Conservation (phyloP, 106 monocot species). For the Acorus gramineus region DNA sequence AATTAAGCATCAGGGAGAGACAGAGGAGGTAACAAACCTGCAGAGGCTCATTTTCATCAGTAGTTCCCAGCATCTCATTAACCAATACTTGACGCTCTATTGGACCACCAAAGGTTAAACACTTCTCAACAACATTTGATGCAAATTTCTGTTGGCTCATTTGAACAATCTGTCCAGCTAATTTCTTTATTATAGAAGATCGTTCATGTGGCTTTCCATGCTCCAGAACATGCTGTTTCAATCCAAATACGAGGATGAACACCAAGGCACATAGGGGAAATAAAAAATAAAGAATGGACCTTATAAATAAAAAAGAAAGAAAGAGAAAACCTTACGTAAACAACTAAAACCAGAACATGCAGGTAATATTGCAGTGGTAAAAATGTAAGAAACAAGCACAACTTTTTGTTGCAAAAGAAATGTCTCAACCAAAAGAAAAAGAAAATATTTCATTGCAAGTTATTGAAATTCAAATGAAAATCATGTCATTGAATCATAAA, state of each 20-base stretch:
- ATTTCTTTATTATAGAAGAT: constrained; percentile 52
- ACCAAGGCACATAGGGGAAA: not conserved
- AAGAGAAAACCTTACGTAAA: not conserved
- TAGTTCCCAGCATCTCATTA: constrained; percentile 63
- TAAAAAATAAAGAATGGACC: not conserved
- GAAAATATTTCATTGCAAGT: too few species aligned
- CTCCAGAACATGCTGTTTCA: constrained; percentile 54
- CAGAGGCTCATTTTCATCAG: constrained; percentile 83
- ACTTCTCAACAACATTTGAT: constrained; percentile 73
- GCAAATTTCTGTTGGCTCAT: constrained; percentile 85
- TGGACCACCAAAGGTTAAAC: constrained; percentile 46
- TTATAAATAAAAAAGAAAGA: not conserved
- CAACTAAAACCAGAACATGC: not conserved
- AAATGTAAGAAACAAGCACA: not conserved
- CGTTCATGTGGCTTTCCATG: constrained; percentile 63
- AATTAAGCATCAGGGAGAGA: too few species aligned
- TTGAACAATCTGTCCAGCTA: constrained; percentile 65
- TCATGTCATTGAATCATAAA: too few species aligned
- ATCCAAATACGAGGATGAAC: not conserved
- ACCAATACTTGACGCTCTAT: constrained; percentile 54
- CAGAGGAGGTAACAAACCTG: constrained; percentile 36
- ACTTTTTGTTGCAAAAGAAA: too few species aligned
- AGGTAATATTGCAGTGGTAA: not conserved
- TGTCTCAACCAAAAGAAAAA: too few species aligned
- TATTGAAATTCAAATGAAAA: too few species aligned